Base-by-base conservation (phyloP, 371 early-diverging fungal species). In the Lichtheimia hyalospora region DNA sequence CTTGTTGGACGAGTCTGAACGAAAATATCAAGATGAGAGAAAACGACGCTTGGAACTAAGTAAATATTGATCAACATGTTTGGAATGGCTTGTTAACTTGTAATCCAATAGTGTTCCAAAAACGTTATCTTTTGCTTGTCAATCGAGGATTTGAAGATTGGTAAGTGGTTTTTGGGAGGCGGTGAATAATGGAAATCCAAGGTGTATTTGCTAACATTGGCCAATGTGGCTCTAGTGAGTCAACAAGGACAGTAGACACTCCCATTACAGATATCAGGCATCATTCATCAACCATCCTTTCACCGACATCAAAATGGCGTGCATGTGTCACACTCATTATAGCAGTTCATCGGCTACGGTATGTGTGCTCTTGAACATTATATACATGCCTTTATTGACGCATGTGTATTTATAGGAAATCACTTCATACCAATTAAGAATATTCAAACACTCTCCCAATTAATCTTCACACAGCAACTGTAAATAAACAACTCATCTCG, bases 91-190 rank as follows among this genome's bases (percentile, higher is more conserved):
- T 20, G 13, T 15, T 58, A 14, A 40, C 41, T 34, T 43, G 21
- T 27, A 7, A 6, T 25, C 18, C 0, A 3, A 49, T 18, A 61
- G 61, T 54, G 3, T 62, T 62, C 42, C 62, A 62, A 41, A 62
- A 62, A 25, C 52, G 62, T 14, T 62, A 62, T 42, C 40, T 62
- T 18, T 48, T 62, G 56, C 43, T 62, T 13, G 27, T 52, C 4
- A 62, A 62, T 41, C 44, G 46, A 49, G 46, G 44, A 28, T 51
- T 52, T n/a, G 62, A 62, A 51, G 46, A 53, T 42, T 50, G 62
- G 62, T 51, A 60, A 60, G 43, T 53, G 18, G 3, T n/a, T n/a
- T n/a, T n/a, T n/a, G n/a, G n/a, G n/a, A n/a, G n/a, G n/a, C n/a
- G n/a, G n/a, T n/a, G n/a, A n/a, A n/a, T n/a, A 5, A 6, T 10